Base-by-base conservation (phyloP, 768 basidiomycete genomes). In the Xanthoconium purpureum region DNA sequence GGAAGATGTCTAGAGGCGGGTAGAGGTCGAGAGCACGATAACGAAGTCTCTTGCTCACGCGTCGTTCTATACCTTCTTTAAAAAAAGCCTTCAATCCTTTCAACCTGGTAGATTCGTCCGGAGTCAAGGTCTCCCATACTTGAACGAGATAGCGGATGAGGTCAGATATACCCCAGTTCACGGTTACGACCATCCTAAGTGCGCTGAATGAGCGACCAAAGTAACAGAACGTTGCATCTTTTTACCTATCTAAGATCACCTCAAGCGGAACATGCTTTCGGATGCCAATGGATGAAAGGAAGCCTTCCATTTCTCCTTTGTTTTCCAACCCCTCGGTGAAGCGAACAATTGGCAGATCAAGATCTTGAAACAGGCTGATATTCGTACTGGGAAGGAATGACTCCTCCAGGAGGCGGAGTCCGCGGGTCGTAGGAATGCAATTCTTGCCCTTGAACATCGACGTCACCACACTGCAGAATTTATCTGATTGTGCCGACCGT, bases 311-410 rank as follows among this genome's bases (percentile, higher is more conserved):
- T 5, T 51, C 49, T 39, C n/a, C 18, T 3, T 20, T 17, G 6
- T 3, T 51, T 51, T 42, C 39, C n/a, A 18, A 15, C 5, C 11
- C 37, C 4, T 2, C 5, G 10, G 28, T 7, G n/a, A 42, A 42
- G 3, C 14, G 30, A 42, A 51, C 39, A 11, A 20, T 43, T 0
- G 54, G 54, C 6, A 54, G 14, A 18, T 28, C 14, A 3, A 50
- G 28, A 29, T 47, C 35, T 17, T 17, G 33, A 15, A 33, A 54
- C 6, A 33, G 12, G 6, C 12, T 9, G 20, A 15, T 77, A 62
- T 89, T 83, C 18, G 87, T 89, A 59, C 82, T 89, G 10, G 87
- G 73, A 66, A 96, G 92, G 74, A 93, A 96, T 4, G 87, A 46
- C 9, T 53, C 36, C 6, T 46, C 51, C 11, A 40, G 51, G 12